These are phyloP conservation scores for Aspergillus sp. DNA, from an alignment of 2,329 filamentous ascomycete species.

Conservation along the genomic window DNA sequence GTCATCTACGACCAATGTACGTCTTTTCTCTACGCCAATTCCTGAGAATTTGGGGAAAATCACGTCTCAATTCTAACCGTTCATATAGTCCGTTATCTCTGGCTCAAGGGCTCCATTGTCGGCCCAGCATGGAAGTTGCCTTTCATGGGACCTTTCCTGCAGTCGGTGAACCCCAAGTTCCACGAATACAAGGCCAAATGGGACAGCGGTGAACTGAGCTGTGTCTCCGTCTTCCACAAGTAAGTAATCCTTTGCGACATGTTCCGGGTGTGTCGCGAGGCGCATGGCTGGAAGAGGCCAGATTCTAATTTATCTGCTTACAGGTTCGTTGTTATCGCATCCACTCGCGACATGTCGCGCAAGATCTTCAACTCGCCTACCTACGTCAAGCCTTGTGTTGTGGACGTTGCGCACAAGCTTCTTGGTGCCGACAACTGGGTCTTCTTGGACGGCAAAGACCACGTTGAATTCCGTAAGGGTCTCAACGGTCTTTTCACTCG, in stretches of 20 bases:
- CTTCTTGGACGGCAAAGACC: constrained; percentile 90
- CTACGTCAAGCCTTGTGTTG: constrained; percentile 94
- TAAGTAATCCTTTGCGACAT: constrained; percentile 48
- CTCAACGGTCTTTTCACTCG: constrained; percentile 93
- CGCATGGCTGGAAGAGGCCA: background rate
- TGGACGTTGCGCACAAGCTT: constrained; percentile 91
- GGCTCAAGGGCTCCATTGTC: constrained; percentile 72
- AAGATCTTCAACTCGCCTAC: constrained; percentile 94
- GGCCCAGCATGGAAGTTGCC: constrained; percentile 76
- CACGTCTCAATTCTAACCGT: background rate
- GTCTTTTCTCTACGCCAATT: constrained; percentile 36
- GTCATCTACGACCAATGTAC: constrained; percentile 89
- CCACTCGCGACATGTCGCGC: constrained; percentile 88
- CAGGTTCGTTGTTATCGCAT: constrained; percentile 92
- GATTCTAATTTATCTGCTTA: background rate
- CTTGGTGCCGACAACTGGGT: constrained; percentile 93
- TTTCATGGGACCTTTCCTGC: constrained; percentile 92
- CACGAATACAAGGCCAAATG: constrained; percentile 90
- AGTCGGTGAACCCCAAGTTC: constrained; percentile 91
- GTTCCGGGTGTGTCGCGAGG: background rate
- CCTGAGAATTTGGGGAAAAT: background rate
- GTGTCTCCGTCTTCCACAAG: constrained; percentile 99
- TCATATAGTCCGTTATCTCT: constrained; percentile 69
- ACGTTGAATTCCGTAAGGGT: constrained; percentile 96
- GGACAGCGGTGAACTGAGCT: constrained; percentile 87